These are phyloP conservation scores for Wallacemonas collosoma DNA, from an alignment of 208 protist species.

Conservation along the genomic window DNA sequence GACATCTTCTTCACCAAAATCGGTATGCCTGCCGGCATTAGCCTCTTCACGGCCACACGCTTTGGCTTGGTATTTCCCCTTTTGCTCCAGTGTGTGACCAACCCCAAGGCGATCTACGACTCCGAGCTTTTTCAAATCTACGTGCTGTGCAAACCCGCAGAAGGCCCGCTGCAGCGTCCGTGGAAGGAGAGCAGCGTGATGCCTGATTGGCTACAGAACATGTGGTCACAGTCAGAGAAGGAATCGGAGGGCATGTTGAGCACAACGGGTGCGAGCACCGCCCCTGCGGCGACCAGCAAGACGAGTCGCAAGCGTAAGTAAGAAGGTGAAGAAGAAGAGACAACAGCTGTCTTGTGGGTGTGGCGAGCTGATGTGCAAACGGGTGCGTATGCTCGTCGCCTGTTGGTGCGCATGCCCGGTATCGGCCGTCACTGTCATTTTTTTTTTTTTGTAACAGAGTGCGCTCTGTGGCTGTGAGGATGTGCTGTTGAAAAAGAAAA, in stretches of 20 bases:
- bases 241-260: constrained; percentile 37
- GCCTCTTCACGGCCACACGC: constrained; percentile 47
- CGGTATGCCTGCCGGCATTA: constrained; percentile 47
- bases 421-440: too few species aligned
- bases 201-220: constrained; percentile 57
- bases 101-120: constrained; percentile 67
- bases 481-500: too few species aligned
- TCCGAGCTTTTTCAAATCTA: constrained; percentile 73
- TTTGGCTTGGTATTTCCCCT: constrained; percentile 74
- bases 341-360: background rate
- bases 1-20: constrained; percentile 69
- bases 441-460: too few species aligned
- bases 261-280: constrained; percentile 11
- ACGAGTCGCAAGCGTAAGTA: constrained; percentile 36
- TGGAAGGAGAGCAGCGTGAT: constrained; percentile 63
- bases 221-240: constrained; percentile 48
- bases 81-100: constrained; percentile 82
- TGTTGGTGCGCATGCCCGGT: too few species aligned
- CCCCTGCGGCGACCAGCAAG: constrained; percentile 19
- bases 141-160: constrained; percentile 41
- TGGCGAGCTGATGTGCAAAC: too few species aligned
- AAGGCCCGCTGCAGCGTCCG: constrained; percentile 63
- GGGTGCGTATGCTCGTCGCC: too few species aligned
- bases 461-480: too few species aligned
- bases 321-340: constrained; percentile 3